Conservation (phyloP, 1,284 basidiomycete genomes). For the Trametes polyzona region DNA sequence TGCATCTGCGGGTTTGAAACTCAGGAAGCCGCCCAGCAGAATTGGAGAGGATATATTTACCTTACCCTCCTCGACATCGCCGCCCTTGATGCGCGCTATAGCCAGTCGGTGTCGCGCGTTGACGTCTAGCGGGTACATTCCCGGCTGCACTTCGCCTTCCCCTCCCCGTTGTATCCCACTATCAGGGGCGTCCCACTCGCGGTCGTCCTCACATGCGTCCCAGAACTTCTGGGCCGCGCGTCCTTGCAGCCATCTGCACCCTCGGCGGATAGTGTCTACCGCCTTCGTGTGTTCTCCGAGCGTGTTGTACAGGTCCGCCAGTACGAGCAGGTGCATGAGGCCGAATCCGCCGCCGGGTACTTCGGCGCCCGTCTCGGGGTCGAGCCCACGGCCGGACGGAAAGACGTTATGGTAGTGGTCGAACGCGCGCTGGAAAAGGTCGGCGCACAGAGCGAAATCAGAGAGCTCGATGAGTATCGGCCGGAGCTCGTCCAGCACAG, state of each 20-base stretch:
- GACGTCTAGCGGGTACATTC: slow-evolving; percentile 72
- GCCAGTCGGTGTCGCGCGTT: slow-evolving; percentile 89
- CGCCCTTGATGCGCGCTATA: slow-evolving; percentile 82
- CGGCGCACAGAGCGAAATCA: slow-evolving; percentile 66
- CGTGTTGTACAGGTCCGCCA: slow-evolving; percentile 84
- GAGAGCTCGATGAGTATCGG: slow-evolving; percentile 76
- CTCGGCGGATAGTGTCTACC: slow-evolving; percentile 72
- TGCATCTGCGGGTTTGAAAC: slow-evolving; percentile 60
- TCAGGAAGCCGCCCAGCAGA: background rate
- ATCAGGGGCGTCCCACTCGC: slow-evolving; percentile 77
- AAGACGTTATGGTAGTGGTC: slow-evolving; percentile 48
- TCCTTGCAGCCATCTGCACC: slow-evolving; percentile 90
- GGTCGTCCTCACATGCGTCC: slow-evolving; percentile 85
- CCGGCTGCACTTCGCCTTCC: slow-evolving; percentile 48
- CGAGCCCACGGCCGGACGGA: slow-evolving; percentile 38
- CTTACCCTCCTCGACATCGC: slow-evolving; percentile 82
- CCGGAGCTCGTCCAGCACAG: slow-evolving; percentile 80
- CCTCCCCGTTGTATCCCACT: slow-evolving; percentile 30
- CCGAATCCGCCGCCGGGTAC: slow-evolving; percentile 55
- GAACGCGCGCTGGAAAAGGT: slow-evolving; percentile 66
- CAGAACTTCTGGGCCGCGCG: slow-evolving; percentile 76
- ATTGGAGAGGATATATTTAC: slow-evolving; percentile 45
- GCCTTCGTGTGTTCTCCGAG: slow-evolving; percentile 72
- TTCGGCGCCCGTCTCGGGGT: slow-evolving; percentile 33
- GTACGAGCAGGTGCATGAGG: slow-evolving; percentile 70